phyloP scores from a whole-genome alignment of 164 flowering plant species.

The Umbellularia californica region DNA sequence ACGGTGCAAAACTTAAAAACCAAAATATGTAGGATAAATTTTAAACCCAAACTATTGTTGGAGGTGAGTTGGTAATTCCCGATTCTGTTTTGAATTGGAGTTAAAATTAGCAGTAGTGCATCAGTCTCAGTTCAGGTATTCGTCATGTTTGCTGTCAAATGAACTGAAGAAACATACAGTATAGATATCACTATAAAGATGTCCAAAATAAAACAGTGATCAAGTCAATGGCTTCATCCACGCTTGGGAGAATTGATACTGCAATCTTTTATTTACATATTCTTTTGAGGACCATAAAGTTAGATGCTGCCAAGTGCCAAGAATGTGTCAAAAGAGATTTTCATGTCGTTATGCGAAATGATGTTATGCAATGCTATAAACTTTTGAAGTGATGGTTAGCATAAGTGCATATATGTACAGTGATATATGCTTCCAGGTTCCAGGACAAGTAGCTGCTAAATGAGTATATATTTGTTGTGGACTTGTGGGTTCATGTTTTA shows the following conservation, averaged over 20 bases:
- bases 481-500: neutral
- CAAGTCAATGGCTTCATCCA: neutral
- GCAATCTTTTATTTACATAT: neutral
- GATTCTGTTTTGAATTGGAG: neutral
- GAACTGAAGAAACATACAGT: neutral
- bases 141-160: neutral
- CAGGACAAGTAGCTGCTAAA: neutral
- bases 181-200: neutral
- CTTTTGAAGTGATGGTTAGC: too few species aligned
- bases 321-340: too few species aligned
- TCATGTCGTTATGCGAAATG: neutral
- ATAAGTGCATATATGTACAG: too few species aligned
- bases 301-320: neutral
- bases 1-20: too few species aligned
- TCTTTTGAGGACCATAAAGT: neutral
- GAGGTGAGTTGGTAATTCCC: neutral
- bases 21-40: too few species aligned
- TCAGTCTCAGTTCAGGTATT: neutral
- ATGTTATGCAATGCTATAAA: neutral
- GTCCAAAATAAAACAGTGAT: neutral
- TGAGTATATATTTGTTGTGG: neutral
- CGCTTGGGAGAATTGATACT: neutral
- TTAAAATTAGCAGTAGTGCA: neutral
- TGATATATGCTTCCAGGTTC: neutral
- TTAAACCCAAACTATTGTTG: too few species aligned